Conservation (phyloP, 495 filamentous ascomycete genomes). For the Sabuloglossum arenarium region DNA sequence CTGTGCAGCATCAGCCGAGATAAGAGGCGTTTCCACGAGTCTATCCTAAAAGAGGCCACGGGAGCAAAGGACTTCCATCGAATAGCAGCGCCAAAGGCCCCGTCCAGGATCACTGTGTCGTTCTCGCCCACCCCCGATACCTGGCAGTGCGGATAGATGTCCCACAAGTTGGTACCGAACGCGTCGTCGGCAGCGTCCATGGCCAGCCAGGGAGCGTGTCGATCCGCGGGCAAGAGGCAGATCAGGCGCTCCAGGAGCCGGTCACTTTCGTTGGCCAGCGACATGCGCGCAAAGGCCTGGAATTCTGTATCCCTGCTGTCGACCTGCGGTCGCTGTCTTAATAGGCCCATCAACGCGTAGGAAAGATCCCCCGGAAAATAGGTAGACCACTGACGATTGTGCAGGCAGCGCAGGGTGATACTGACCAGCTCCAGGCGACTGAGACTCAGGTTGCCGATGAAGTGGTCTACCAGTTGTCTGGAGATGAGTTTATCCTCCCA, state of each 20-base stretch:
- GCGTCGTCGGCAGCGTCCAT: slow-evolving; percentile 17
- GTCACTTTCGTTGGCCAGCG: slow-evolving; percentile 23
- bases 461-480: slow-evolving; percentile 21
- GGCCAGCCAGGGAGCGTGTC: slow-evolving; percentile 6
- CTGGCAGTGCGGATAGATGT: slow-evolving; percentile 21
- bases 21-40: slow-evolving; percentile 9
- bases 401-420: slow-evolving; percentile 13
- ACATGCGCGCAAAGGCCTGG: slow-evolving; percentile 26
- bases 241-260: slow-evolving; percentile 23
- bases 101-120: slow-evolving; percentile 22
- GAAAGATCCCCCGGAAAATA: slow-evolving; percentile 17
- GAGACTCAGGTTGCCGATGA: slow-evolving; percentile 17
- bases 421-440: slow-evolving; percentile 19
- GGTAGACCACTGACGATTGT: slow-evolving; percentile 9
- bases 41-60: slow-evolving; percentile 6
- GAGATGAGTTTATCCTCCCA: slow-evolving; percentile 6
- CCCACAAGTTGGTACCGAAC: slow-evolving; percentile 21
- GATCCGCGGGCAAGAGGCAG: slow-evolving; percentile 14
- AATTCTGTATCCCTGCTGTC: slow-evolving; percentile 19
- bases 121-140: slow-evolving; percentile 20
- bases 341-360: slow-evolving; percentile 27
- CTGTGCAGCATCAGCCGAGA: slow-evolving; percentile 4
- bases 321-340: slow-evolving; percentile 17
- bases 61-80: slow-evolving; percentile 18
- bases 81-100: slow-evolving; percentile 14